Evolutionary conservation across 139 green algal genomes (phyloP).

Genomic region (Auxenochlorella pyrenoidosa): DNA sequence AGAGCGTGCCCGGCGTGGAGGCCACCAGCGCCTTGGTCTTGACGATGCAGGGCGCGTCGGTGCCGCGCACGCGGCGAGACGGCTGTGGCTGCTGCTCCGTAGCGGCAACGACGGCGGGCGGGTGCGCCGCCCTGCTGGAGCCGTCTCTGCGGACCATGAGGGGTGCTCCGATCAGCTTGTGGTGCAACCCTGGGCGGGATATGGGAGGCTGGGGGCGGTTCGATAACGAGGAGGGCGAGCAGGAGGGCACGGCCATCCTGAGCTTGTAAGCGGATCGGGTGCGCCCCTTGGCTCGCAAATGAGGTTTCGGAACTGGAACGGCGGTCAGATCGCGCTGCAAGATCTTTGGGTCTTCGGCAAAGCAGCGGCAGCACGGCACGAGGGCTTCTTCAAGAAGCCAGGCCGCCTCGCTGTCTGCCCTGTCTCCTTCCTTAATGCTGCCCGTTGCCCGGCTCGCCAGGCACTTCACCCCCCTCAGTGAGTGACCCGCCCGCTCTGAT

Average conservation of each 20-base stretch:
- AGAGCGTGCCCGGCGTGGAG: constrained; percentile 51
- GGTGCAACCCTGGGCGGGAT: too few species aligned
- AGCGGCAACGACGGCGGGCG: neutral
- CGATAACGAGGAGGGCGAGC: too few species aligned
- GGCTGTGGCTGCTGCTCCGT: constrained; percentile 36
- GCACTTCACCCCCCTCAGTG: neutral
- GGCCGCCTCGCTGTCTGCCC: neutral
- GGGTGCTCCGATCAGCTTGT: too few species aligned
- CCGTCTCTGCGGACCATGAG: neutral
- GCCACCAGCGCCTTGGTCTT: constrained; percentile 76
- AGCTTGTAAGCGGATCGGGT: too few species aligned
- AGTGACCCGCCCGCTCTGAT: neutral
- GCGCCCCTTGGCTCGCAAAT: too few species aligned
- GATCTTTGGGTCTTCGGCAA: neutral
- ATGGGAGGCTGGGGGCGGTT: too few species aligned
- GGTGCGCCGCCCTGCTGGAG: neutral
- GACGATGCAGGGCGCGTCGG: constrained; percentile 80
- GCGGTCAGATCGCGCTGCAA: neutral
- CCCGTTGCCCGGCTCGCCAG: neutral
- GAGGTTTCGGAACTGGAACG: too few species aligned
- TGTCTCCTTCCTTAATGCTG: neutral
- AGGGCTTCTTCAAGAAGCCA: neutral
- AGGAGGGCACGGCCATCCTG: too few species aligned
- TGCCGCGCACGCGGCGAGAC: constrained; percentile 69
- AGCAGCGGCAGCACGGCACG: too few species aligned